phyloP scores from a whole-genome alignment of 208 protist species.

The Herpetomonas tarakana region DNA sequence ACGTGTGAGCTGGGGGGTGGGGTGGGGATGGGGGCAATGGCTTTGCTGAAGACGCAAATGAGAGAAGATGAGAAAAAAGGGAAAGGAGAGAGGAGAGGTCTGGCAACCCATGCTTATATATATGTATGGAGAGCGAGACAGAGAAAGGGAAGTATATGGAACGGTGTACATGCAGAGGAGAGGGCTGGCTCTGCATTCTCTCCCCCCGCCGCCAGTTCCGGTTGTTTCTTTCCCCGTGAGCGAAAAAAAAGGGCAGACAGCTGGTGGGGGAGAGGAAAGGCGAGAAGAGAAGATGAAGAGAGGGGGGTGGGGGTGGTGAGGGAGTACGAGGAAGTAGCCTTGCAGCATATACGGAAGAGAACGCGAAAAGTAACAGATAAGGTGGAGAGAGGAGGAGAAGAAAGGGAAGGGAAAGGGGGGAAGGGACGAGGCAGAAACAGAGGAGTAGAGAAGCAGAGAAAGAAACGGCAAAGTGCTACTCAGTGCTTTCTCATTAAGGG shows the following conservation, averaged over 20 bases:
- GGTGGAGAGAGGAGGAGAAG: background rate
- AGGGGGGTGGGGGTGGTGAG: background rate
- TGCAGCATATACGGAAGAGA: background rate
- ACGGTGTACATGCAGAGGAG: too few species aligned
- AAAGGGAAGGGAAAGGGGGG: background rate
- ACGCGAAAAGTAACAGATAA: background rate
- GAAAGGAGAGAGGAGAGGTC: too few species aligned
- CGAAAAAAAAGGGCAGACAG: background rate
- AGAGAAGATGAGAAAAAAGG: too few species aligned
- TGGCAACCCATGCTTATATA: too few species aligned
- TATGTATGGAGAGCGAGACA: too few species aligned
- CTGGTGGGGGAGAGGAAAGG: conserved; percentile 26
- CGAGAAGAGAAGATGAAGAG: background rate
- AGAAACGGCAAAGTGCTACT: background rate
- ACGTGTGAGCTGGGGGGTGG: too few species aligned
- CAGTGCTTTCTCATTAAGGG: background rate
- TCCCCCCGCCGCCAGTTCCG: too few species aligned
- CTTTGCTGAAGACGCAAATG: too few species aligned
- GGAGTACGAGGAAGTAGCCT: background rate
- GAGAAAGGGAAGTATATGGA: too few species aligned
- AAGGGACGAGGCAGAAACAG: background rate
- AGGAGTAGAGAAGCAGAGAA: background rate
- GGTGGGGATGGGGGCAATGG: too few species aligned
- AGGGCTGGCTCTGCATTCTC: too few species aligned
- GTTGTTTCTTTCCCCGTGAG: background rate